Percentiles rank a stretch among this genome's conserved stretches.
Evolutionary conservation across 78 protist genomes (phyloP).

Genomic region (Creolimax fragrantissima): DNA sequence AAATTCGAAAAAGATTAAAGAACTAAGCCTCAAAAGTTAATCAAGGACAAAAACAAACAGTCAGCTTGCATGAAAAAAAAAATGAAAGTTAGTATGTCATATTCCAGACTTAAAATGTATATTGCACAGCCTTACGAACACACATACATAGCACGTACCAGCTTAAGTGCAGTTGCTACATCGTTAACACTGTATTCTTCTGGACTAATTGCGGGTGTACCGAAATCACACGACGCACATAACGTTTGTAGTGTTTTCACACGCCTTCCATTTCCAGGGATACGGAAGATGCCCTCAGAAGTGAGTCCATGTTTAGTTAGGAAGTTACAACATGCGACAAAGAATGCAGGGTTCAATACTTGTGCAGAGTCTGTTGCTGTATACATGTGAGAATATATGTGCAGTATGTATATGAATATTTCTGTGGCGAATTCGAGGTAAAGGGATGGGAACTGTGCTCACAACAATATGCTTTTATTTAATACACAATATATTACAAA

Average conservation of each 20-base stretch:
- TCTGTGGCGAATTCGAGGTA: too few species aligned
- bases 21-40: too few species aligned
- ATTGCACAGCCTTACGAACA: too few species aligned
- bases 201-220: background rate
- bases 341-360: background rate
- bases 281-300: background rate
- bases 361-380: background rate
- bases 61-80: too few species aligned
- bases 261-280: conserved; percentile 1
- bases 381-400: background rate
- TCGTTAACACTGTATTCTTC: conserved; percentile 7
- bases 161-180: background rate
- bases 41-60: too few species aligned
- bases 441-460: too few species aligned
- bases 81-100: too few species aligned
- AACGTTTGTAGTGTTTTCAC: background rate
- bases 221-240: background rate
- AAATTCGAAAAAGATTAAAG: too few species aligned
- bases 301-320: background rate
- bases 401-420: background rate
- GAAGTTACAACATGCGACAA: background rate
- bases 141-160: too few species aligned
- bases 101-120: too few species aligned
- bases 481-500: too few species aligned
- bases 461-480: too few species aligned